Base-by-base conservation (phyloP, 192 early-diverging fungal genomes). In the Phlyctochytrium bullatum region DNA sequence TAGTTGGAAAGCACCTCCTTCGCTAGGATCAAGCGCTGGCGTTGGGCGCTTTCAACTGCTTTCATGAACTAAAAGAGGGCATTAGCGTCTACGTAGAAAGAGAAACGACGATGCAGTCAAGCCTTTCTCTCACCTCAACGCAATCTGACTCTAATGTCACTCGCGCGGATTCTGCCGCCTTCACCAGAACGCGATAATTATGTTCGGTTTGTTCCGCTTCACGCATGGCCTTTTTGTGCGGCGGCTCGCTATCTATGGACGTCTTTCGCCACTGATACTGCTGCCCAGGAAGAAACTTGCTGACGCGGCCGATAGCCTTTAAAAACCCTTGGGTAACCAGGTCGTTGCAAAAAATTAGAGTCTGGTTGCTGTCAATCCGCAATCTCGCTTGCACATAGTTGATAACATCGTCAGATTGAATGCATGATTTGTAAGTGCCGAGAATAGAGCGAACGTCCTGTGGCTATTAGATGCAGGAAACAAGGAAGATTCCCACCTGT, bases 191-290 rank as follows among this genome's bases (percentile, higher is more conserved):
- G 16, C 67, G 62, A 50, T 74, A 72, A 17, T 74, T 73, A 64
- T 74, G 61, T 28, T 73, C 80, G 12, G 75, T 67, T 3, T 76
- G 72, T 12, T 73, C 69, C 31, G 75, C 80, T 31, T 78, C 76
- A 20, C 80, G 66, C 3, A 69, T 24, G 2, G 64, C 63, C 34
- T 60, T 64, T 6, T 70, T 72, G 52, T 78, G 66, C 3, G 61
- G 25, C 17, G 80, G 80, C 66, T 82, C 80, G 36, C 72, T 73
- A 27, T 78, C 76, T 56, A 75, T 59, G 1, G 69, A 23, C 10
- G 61, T 61, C 23, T 64, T 69, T 50, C 74, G 76, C 80, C 80
- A 82, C 32, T 73, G 74, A 54, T 79, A 82, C 14, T 62, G 68
- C 62, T 68, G 65, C 10, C 54, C 53, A 6, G 68, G 34, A 16